Evolutionary conservation across 768 basidiomycete genomes (phyloP).

Genomic region (Plicaturopsis crispa): DNA sequence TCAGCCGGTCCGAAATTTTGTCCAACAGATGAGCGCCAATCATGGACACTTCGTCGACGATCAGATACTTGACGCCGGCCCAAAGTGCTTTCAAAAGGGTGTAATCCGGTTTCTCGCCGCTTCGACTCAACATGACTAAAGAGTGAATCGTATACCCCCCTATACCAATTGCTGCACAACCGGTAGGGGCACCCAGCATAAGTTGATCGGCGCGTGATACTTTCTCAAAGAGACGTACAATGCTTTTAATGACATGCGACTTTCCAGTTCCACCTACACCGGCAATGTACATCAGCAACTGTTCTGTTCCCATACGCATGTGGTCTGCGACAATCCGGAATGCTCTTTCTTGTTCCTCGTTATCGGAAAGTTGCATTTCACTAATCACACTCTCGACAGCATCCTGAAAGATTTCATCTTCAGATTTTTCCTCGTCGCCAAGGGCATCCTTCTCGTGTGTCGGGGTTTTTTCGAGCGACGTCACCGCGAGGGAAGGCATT

Average conservation of each 20-base stretch:
- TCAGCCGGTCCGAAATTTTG: slow-evolving; percentile 12
- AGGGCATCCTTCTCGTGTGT: too few relatives aligned
- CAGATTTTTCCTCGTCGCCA: too few relatives aligned
- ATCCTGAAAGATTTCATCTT: too few relatives aligned
- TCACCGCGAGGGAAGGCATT: too few relatives aligned
- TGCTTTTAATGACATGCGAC: slow-evolving; percentile 16
- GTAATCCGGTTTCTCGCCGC: slow-evolving; percentile 4
- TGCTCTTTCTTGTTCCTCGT: slow-evolving; percentile 8
- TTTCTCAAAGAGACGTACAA: slow-evolving; percentile 12
- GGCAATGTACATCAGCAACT: slow-evolving; percentile 18
- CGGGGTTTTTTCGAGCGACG: too few relatives aligned
- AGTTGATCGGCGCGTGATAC: slow-evolving; percentile 6
- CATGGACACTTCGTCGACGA: slow-evolving; percentile 16
- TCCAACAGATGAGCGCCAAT: slow-evolving; percentile 9
- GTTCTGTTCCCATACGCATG: slow-evolving; percentile 3
- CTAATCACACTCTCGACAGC: too few relatives aligned
- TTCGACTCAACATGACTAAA: slow-evolving; percentile 10
- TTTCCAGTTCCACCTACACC: slow-evolving; percentile 23
- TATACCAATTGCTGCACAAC: slow-evolving; percentile 19
- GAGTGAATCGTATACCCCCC: slow-evolving; percentile 21
- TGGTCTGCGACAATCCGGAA: slow-evolving; percentile 9
- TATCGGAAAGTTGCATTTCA: not conserved
- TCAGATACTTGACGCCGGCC: slow-evolving; percentile 13
- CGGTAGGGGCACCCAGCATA: slow-evolving; percentile 18
- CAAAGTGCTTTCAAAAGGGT: slow-evolving; percentile 1